Base-by-base conservation (phyloP, 371 early-diverging fungal species). In the Mortierella sp. region DNA sequence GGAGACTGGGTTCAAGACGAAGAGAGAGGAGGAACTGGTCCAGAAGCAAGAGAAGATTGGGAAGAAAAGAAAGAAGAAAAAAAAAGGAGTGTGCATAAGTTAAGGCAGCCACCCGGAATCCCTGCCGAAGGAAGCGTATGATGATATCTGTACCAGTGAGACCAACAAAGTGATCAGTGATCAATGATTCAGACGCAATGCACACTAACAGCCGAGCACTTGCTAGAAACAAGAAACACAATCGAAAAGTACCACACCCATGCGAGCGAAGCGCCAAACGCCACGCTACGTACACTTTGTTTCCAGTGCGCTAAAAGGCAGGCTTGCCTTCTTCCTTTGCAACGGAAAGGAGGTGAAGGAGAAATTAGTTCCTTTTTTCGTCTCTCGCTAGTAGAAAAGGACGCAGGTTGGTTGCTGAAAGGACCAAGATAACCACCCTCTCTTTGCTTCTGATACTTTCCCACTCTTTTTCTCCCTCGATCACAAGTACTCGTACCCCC, bases 241-340 rank as follows among this genome's bases (percentile, higher is more conserved):
- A 19, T 61, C 61, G 61, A 61, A 61, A 61, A 31, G 34, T 61
- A 61, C 61, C 31, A 59, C 14, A 28, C 61, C 61, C 61, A 61
- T 31, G 61, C 61, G 54, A 54, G 43, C 43, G n/a, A 40, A 6
- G 43, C 54, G n/a, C 21, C 54, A 31, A 28, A 61, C 31, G 34
- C 61, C 61, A 59, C 59, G n/a, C 54, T 2, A 54, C 21, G 54
- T 31, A 6, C 59, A 61, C 16, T 31, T 31, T 26, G 16, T 53
- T 24, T 53, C 53, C 13, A 4, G 6, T 61, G 61, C 61, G 13
- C 61, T 61, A 19, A 61, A 31, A 6, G 14, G 6, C 8, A 16
- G 26, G 0, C 31, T 8, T 13, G 13, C 59, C 3, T 59, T 13
- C 14, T 10, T 57, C 26, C 26, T n/a, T 43, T 14, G 14, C 48